Evolutionary conservation across 192 early-diverging fungal species (phyloP), one percentile per base, ranked within the genome.

Genomic region (Lobulomyces angularis): DNA sequence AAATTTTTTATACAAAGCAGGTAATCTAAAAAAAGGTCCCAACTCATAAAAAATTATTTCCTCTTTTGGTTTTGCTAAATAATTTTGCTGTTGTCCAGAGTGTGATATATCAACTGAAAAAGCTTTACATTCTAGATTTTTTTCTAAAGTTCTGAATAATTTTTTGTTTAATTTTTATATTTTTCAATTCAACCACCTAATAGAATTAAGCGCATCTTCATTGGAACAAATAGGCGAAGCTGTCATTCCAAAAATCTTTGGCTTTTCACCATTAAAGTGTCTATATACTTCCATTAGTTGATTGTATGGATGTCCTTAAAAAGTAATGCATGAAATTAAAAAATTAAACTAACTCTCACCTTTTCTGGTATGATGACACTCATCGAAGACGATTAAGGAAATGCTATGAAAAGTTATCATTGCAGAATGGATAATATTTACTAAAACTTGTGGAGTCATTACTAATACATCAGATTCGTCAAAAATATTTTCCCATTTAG

Each of bases 311-410:
- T 86, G 81, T 24, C 69, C n/a, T n/a, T n/a, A n/a, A n/a, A n/a
- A n/a, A n/a, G n/a, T n/a, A n/a, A n/a, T n/a, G n/a, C n/a, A n/a
- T n/a, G n/a, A n/a, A n/a, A n/a, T n/a, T n/a, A n/a, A n/a, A n/a
- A n/a, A n/a, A n/a, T n/a, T n/a, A n/a, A n/a, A n/a, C n/a, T n/a
- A n/a, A n/a, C n/a, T n/a, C n/a, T n/a, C n/a, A n/a, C n/a, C 64
- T 44, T 77, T 74, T 12, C 78, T 61, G 3, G 88, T 70, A 53
- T 97, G 84, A 60, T 97, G 92, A 38, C 82, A 86, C 55, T 96
- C 92, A 56, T 96, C 92, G 65, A 96, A 86, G n/a, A 96, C 71
- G 4, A 96, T 60, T 38, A 96, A 52, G 50, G 23, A 91, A 73
- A 69, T 84, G 33, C 0, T 3, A 19, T 16, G 19, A 41, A 38